phyloP scores from a whole-genome alignment of 2,329 filamentous ascomycete genomes.

The Phyllosticta capitalensis region DNA sequence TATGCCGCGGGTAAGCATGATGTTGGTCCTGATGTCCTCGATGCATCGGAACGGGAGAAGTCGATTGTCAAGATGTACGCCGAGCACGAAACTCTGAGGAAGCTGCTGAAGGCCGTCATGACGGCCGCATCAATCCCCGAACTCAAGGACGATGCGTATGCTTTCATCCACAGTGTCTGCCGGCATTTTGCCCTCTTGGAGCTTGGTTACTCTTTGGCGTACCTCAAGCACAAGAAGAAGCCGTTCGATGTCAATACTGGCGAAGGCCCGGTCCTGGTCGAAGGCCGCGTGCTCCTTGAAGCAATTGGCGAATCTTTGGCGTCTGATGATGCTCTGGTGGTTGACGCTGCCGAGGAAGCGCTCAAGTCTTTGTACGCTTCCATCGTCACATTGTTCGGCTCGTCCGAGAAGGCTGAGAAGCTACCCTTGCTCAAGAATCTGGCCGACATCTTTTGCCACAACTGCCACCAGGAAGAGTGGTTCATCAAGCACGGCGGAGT shows the following conservation, averaged over 20 bases:
- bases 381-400: constrained; percentile 69
- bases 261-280: constrained; percentile 78
- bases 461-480: constrained; percentile 97
- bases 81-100: constrained; percentile 74
- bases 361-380: constrained; percentile 71
- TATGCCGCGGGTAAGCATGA: constrained; percentile 64
- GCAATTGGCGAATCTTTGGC: constrained; percentile 84
- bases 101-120: constrained; percentile 80
- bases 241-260: constrained; percentile 78
- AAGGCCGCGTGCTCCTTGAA: constrained; percentile 78
- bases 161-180: constrained; percentile 71
- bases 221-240: constrained; percentile 64
- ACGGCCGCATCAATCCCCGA: constrained; percentile 75
- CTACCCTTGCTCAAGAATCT: constrained; percentile 80
- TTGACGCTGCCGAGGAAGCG: constrained; percentile 71
- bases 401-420: constrained; percentile 58
- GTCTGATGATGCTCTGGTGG: constrained; percentile 70
- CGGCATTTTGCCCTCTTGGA: constrained; percentile 87
- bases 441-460: constrained; percentile 78
- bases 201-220: constrained; percentile 72
- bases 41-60: constrained; percentile 66
- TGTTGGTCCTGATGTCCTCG: constrained; percentile 59
- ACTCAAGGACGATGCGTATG: constrained; percentile 64
- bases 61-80: constrained; percentile 80
- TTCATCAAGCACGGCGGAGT: constrained; percentile 93